Evolutionary conservation across 2,329 filamentous ascomycete genomes (phyloP).

Genomic region (Pseudogymnoascus pannorum): DNA sequence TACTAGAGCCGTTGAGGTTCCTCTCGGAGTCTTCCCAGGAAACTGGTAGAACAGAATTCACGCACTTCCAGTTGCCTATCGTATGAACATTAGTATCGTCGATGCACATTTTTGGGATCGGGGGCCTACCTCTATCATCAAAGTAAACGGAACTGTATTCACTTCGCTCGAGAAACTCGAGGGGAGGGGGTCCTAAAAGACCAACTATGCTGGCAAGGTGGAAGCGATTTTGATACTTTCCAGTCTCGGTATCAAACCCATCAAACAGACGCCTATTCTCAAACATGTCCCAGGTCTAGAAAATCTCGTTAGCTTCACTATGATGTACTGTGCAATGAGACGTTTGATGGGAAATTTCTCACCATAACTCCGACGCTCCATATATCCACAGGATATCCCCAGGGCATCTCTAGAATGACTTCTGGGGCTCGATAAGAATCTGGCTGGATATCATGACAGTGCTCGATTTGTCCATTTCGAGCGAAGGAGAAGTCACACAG

Average conservation of each 20-base stretch:
- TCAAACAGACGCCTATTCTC: conserved; percentile 21
- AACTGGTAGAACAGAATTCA: conserved; percentile 18
- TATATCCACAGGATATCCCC: conserved; percentile 30
- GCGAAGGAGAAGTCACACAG: conserved; percentile 23
- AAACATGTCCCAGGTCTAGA: conserved; percentile 23
- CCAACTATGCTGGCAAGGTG: conserved; percentile 25
- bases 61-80: conserved; percentile 21
- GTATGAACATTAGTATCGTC: conserved; percentile 16
- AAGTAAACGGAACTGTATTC: conserved; percentile 22
- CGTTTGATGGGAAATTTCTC: conserved; percentile 5
- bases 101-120: conserved; percentile 15
- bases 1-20: conserved; percentile 18
- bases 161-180: conserved; percentile 24
- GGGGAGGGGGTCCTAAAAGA: conserved; percentile 23
- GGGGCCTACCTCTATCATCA: conserved; percentile 21
- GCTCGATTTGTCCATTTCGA: conserved; percentile 19
- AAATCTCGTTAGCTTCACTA: conserved; percentile 17
- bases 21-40: conserved; percentile 19
- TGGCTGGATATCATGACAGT: conserved; percentile 18
- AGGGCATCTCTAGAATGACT: conserved; percentile 32
- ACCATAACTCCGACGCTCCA: conserved; percentile 33
- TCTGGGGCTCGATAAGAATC: conserved; percentile 26
- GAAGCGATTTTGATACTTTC: conserved; percentile 19
- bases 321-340: too few species aligned
- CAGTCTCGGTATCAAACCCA: conserved; percentile 19